phyloP scores from a whole-genome alignment of 2,329 filamentous ascomycete genomes.

The Bipolaris zeicola region DNA sequence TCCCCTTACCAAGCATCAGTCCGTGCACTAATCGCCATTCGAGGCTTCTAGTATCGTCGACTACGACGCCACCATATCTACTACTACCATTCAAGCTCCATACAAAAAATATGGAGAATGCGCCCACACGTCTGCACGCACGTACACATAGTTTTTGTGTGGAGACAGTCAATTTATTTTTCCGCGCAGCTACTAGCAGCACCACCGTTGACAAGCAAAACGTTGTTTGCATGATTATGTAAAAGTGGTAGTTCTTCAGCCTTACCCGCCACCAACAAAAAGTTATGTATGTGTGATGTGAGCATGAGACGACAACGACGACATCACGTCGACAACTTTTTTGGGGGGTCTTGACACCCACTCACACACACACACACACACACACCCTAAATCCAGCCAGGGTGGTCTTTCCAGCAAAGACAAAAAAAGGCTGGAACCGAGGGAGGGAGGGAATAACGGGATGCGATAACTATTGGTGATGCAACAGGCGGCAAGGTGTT shows the following conservation, averaged over 20 bases:
- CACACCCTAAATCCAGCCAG: not conserved
- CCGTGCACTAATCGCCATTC: too few species aligned
- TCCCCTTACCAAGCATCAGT: too few species aligned
- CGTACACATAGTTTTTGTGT: not conserved
- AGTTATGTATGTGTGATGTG: not conserved
- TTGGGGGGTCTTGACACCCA: not conserved
- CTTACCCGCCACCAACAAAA: not conserved
- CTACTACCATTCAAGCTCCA: not conserved
- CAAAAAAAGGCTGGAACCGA: not conserved
- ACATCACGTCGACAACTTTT: not conserved
- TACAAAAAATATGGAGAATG: not conserved
- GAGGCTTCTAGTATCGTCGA: too few species aligned
- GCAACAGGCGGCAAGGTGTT: constrained; percentile 21
- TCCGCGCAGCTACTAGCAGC: not conserved
- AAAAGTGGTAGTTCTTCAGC: not conserved
- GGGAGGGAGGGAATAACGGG: not conserved
- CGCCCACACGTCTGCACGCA: not conserved
- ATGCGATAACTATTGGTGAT: not conserved
- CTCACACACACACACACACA: too few species aligned
- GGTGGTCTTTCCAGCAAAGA: not conserved
- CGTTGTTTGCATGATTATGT: not conserved
- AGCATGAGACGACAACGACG: not conserved
- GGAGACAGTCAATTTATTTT: not conserved
- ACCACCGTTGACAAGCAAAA: not conserved
- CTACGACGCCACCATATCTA: not conserved